Evolutionary conservation across 2,329 filamentous ascomycete genomes (phyloP).

Genomic region (Trichoderma gracile): DNA sequence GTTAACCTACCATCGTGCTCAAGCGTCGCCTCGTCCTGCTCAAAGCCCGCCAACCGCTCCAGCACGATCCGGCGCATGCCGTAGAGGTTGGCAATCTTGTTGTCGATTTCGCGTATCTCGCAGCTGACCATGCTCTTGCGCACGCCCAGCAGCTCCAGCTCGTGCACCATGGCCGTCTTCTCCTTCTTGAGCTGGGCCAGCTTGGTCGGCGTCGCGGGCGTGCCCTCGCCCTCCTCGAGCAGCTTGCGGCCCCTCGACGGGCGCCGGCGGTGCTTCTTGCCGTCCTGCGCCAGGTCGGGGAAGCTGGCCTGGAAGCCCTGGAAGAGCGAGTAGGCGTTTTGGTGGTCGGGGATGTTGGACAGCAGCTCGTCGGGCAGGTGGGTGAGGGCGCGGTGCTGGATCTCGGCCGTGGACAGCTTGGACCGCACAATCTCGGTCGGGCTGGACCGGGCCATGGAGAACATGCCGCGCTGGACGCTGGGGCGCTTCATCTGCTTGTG

Average conservation of each 20-base stretch:
- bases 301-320: slow-evolving; percentile 93
- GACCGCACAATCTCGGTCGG: slow-evolving; percentile 94
- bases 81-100: slow-evolving; percentile 90
- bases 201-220: slow-evolving; percentile 59
- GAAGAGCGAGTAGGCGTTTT: slow-evolving; percentile 88
- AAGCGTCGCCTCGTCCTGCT: slow-evolving; percentile 85
- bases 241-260: slow-evolving; percentile 75
- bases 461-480: slow-evolving; percentile 81
- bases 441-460: slow-evolving; percentile 85
- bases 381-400: slow-evolving; percentile 87
- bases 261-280: slow-evolving; percentile 69
- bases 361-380: slow-evolving; percentile 90
- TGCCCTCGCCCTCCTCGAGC: slow-evolving; percentile 62
- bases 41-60: slow-evolving; percentile 79
- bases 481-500: slow-evolving; percentile 86
- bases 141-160: slow-evolving; percentile 86
- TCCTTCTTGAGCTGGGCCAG: slow-evolving; percentile 77
- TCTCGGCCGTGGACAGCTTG: slow-evolving; percentile 85
- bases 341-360: slow-evolving; percentile 81
- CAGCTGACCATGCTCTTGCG: slow-evolving; percentile 97
- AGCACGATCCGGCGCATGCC: slow-evolving; percentile 91
- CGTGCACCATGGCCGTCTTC: slow-evolving; percentile 75
- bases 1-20: slow-evolving; percentile 76
- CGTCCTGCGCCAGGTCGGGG: slow-evolving; percentile 68
- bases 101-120: slow-evolving; percentile 95